A percentile compares a stretch with the other conserved stretches of the same genome.
phyloP scores from a whole-genome alignment of 768 basidiomycete genomes.

The Filobasidium floriforme region DNA sequence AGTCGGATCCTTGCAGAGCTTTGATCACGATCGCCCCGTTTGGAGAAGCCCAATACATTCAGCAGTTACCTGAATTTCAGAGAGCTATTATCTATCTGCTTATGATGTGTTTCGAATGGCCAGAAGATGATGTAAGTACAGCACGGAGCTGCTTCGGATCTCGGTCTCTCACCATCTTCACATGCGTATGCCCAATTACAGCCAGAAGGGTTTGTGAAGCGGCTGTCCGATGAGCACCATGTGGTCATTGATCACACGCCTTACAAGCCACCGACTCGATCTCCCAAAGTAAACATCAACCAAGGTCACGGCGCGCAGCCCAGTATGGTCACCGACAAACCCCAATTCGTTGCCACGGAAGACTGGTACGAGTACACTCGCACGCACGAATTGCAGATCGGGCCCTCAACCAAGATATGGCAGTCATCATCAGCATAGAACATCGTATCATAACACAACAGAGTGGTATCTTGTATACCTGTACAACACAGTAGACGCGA shows the following conservation, averaged over 20 bases:
- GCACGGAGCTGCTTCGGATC: background rate
- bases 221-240: background rate
- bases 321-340: background rate
- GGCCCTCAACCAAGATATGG: conserved; percentile 1
- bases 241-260: conserved; percentile 2
- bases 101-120: conserved; percentile 5
- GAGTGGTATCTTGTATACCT: too few relatives aligned
- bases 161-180: background rate
- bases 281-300: background rate
- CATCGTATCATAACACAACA: too few relatives aligned
- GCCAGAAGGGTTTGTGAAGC: background rate
- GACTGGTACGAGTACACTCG: background rate
- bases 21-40: background rate
- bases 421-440: background rate
- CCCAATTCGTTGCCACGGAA: background rate
- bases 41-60: background rate
- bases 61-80: background rate
- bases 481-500: too few relatives aligned
- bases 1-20: background rate
- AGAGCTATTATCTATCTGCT: conserved; percentile 4
- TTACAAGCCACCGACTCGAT: background rate
- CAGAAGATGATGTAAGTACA: background rate
- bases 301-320: background rate
- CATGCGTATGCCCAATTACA: background rate
- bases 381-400: background rate